A percentile compares a stretch with the other conserved stretches of the same genome.
Conservation (phyloP, 129 eudicot species). For the Flaveria linearis region DNA sequence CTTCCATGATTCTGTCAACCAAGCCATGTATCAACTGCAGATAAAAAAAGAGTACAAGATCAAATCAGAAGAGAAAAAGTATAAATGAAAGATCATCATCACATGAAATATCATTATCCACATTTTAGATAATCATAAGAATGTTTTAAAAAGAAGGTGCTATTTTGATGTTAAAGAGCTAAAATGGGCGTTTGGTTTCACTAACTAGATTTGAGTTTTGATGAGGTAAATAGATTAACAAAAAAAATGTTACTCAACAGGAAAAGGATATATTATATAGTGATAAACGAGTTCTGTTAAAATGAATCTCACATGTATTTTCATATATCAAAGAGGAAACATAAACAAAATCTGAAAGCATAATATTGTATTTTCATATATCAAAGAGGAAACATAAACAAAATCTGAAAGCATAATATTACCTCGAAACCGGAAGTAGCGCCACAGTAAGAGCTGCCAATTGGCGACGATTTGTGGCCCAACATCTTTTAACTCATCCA, state of each 20-base stretch:
- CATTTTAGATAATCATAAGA: neutral
- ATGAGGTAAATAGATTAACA: slow-evolving; percentile 3
- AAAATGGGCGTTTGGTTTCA: neutral
- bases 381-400: slow-evolving; percentile 14
- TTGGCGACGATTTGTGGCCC: slow-evolving; percentile 71
- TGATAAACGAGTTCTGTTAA: slow-evolving; percentile 5
- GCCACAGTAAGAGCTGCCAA: slow-evolving; percentile 94
- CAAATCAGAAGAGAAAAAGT: slow-evolving; percentile 5
- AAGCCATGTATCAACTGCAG: slow-evolving; percentile 87
- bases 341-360: slow-evolving; percentile 14
- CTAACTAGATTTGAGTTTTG: slow-evolving; percentile 11
- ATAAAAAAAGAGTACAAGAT: neutral
- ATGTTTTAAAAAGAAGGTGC: neutral
- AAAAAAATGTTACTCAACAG: slow-evolving; percentile 5
- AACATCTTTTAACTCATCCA: slow-evolving; percentile 74
- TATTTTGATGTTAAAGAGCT: neutral
- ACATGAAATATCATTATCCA: neutral
- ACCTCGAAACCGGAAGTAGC: slow-evolving; percentile 75
- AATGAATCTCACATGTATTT: slow-evolving; percentile 11
- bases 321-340: slow-evolving; percentile 1
- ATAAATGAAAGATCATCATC: neutral
- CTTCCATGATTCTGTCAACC: slow-evolving; percentile 88
- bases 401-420: neutral
- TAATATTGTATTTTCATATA: neutral
- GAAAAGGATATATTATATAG: neutral